Percentiles rank a stretch among this genome's conserved stretches.
phyloP scores from a whole-genome alignment of 1,139 yeast genomes.

The Taphrina communis region DNA sequence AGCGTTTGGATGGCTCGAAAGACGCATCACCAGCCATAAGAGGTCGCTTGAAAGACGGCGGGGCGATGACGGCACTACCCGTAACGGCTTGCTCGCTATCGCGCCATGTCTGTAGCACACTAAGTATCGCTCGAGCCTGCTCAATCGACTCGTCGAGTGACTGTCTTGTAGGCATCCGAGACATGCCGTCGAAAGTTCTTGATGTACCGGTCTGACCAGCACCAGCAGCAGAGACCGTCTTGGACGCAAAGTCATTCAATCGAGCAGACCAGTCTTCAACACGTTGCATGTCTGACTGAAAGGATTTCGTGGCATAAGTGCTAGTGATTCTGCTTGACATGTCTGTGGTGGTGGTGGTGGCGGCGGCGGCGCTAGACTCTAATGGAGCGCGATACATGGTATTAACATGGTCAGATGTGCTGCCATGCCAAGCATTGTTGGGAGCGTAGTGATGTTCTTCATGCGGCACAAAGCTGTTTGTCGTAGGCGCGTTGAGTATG shows the following conservation, averaged over 20 bases:
- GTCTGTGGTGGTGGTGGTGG: neutral
- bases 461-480: neutral
- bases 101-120: slow-evolving; percentile 43
- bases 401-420: neutral
- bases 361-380: neutral
- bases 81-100: slow-evolving; percentile 33
- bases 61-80: neutral
- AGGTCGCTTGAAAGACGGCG: slow-evolving; percentile 1
- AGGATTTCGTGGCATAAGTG: slow-evolving; percentile 4
- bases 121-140: slow-evolving; percentile 43
- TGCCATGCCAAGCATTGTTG: slow-evolving; percentile 2
- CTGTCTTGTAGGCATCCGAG: slow-evolving; percentile 5
- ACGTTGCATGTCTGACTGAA: slow-evolving; percentile 43
- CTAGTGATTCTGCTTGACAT: neutral
- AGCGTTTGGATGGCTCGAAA: neutral
- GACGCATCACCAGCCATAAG: neutral
- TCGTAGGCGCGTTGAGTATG: neutral
- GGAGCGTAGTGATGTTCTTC: neutral
- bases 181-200: neutral
- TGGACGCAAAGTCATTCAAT: slow-evolving; percentile 44
- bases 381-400: neutral
- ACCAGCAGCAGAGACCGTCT: slow-evolving; percentile 29
- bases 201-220: neutral
- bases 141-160: slow-evolving; percentile 43
- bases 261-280: slow-evolving; percentile 44